phyloP scores from a whole-genome alignment of 2,329 filamentous ascomycete species.

The Fusarium staphyleae region DNA sequence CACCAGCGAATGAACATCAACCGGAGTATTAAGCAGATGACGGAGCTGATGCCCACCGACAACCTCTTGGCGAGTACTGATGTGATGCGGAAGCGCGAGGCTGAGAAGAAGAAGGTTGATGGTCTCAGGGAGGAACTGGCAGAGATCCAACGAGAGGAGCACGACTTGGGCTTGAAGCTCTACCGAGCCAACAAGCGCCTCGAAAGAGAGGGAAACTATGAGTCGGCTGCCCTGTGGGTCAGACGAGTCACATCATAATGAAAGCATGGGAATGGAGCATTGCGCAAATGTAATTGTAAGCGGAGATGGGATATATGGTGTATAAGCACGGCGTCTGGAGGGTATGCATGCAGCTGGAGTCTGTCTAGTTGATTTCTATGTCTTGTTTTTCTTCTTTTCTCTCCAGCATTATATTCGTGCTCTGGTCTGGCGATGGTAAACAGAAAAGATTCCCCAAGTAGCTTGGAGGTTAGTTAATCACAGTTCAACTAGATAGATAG shows the following conservation, averaged over 20 bases:
- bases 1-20: constrained; percentile 76
- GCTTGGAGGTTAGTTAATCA: constrained; percentile 10
- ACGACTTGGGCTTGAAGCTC: constrained; percentile 78
- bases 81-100: constrained; percentile 63
- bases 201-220: constrained; percentile 70
- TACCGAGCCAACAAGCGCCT: constrained; percentile 77
- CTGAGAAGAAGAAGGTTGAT: constrained; percentile 70
- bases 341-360: constrained; percentile 37
- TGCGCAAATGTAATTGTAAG: constrained; percentile 15
- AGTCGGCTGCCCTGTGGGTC: constrained; percentile 78
- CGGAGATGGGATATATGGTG: constrained; percentile 7
- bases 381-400: constrained; percentile 22
- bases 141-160: constrained; percentile 77
- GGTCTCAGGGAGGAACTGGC: constrained; percentile 70
- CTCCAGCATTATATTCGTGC: constrained; percentile 18
- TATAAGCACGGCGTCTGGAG: constrained; percentile 37
- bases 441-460: constrained; percentile 18
- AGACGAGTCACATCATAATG: constrained; percentile 72
- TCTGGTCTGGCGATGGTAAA: constrained; percentile 24
- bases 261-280: not conserved
- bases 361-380: constrained; percentile 21
- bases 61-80: constrained; percentile 71
- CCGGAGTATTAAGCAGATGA: constrained; percentile 77
- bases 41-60: constrained; percentile 76
- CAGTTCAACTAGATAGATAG: constrained; percentile 19